Evolutionary conservation across 2,329 filamentous ascomycete genomes (phyloP), one percentile per base, ranked within the genome.

Genomic region (Fusarium sp.): DNA sequence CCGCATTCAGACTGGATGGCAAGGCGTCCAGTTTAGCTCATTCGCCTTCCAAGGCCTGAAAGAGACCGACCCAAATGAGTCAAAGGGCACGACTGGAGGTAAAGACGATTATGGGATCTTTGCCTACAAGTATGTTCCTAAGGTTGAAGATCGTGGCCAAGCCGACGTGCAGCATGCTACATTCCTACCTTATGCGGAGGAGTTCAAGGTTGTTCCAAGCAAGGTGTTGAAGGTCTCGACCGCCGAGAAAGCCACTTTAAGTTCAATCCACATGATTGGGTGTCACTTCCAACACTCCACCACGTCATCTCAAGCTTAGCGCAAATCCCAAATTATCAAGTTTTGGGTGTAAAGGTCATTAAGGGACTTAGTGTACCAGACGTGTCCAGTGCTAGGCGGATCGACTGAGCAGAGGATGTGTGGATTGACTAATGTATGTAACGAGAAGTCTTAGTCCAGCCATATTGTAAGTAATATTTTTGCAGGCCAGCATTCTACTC

Each of bases 181-280:
- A 8, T 55, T 55, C 13, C 39, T 55, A 0, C 50, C 50, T 10
- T 41, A 55, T 4, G n/a, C 21, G n/a, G 41, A 55, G 1, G 50
- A 55, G 41, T 21, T 29, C 7, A 55, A 35, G 23, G 50, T 55
- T 9, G 29, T 55, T 1, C 39, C 50, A 0, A 55, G 50, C 10
- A 47, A 47, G 5, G 50, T 55, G 0, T 20, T 28, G 4, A 55
- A 20, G 11, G 29, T 47, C 6, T 47, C 21, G 2, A 47, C n/a
- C 7, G n/a, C 50, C 1, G 21, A 47, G 3, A 55, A 47, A 6
- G 39, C 39, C 1, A 55, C 18, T 55, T 55, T 8, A 41, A 55
- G 50, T 37, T 55, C 15, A 13, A 55, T n/a, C 23, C 39, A 26
- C 50, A 55, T 23, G 50, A 55, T 5, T 55, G 50, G 50, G 50